Percentiles rank a stretch among this genome's conserved stretches.
Conservation (phyloP, 805 yeast genomes). For the Saturnispora saitoi region DNA sequence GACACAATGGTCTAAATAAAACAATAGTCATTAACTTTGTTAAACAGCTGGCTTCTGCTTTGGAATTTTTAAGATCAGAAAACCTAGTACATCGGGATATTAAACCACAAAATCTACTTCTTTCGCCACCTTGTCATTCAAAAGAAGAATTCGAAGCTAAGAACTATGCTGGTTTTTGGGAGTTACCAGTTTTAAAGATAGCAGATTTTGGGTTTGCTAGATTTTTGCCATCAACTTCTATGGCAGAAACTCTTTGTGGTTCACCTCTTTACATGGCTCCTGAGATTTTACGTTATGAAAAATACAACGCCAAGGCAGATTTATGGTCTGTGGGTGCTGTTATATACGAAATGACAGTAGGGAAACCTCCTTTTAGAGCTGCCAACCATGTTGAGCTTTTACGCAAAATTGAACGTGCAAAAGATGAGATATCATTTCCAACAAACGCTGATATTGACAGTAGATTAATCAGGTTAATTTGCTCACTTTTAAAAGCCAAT, state of each 20-base stretch:
- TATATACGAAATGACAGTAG: constrained; percentile 87
- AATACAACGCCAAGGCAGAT: constrained; percentile 95
- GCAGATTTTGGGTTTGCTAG: constrained; percentile 99
- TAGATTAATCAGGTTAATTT: constrained; percentile 60
- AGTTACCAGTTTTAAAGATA: constrained; percentile 80
- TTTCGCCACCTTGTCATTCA: constrained; percentile 75
- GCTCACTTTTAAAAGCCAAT: constrained; percentile 68
- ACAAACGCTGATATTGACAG: constrained; percentile 53
- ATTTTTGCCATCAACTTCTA: constrained; percentile 81
- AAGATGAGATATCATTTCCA: constrained; percentile 75
- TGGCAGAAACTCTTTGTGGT: constrained; percentile 97
- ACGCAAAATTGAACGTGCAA: constrained; percentile 74
- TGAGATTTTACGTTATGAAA: constrained; percentile 86
- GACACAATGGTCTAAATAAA: constrained; percentile 71
- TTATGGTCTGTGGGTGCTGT: constrained; percentile 98
- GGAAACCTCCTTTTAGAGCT: constrained; percentile 95
- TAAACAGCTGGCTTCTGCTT: constrained; percentile 78
- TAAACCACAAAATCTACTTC: constrained; percentile 81
- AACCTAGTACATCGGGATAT: constrained; percentile 91
- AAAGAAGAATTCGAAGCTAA: constrained; percentile 46
- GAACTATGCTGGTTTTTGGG: constrained; percentile 73
- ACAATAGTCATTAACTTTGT: constrained; percentile 74
- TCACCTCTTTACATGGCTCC: constrained; percentile 99
- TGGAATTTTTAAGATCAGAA: constrained; percentile 70
- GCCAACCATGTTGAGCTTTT: constrained; percentile 85